Base-by-base conservation (phyloP, 2,329 filamentous ascomycete genomes). In the Cladosporium sp. region DNA sequence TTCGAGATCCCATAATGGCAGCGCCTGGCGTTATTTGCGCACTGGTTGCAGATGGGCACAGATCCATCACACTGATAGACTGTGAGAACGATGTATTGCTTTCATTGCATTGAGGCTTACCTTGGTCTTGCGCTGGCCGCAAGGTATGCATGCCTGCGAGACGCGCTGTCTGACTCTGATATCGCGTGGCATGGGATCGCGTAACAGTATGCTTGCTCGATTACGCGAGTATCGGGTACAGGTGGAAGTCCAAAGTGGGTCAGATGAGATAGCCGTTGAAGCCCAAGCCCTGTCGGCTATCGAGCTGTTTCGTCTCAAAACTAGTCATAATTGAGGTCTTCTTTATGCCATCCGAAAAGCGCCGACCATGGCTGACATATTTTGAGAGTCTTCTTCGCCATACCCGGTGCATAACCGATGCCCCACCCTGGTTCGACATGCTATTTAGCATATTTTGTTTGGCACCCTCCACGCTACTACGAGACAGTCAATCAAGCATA, bases 111-210 rank as follows among this genome's bases (percentile, higher is more conserved):
- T 34, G 28, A 22, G 45, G 28, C 30, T 17, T 28, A 56, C 54
- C 36, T 56, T 56, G 8, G 54, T 56, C 36, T 56, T 56, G 2
- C 54, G 54, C 9, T 56, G 54, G 4, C 54, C 54, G 15, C 54
- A 56, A 28, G 54, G 54, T 28, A 56, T 34, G 34, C 54, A 56
- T n/a, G 54, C 54, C 42, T 56, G 54, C 22, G 54, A 56, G 14
- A 56, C 54, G 17, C 54, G 54, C 34, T 56, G 54, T 47, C 54
- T 30, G 15, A 42, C 20, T 39, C 34, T 37, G 20, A 28, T 40
- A 7, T 56, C 54, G 34, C 54, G 54, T 11, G 42, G 54, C 54
- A 56, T 56, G 11, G 39, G 17, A 43, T 43, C 51, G 39, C 51
- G 38, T 55, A 34, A 55, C 25, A 17, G 22, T 28, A 30, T 47